Conservation (phyloP, 2,329 filamentous ascomycete species). For the Colletotrichum tofieldiae region DNA sequence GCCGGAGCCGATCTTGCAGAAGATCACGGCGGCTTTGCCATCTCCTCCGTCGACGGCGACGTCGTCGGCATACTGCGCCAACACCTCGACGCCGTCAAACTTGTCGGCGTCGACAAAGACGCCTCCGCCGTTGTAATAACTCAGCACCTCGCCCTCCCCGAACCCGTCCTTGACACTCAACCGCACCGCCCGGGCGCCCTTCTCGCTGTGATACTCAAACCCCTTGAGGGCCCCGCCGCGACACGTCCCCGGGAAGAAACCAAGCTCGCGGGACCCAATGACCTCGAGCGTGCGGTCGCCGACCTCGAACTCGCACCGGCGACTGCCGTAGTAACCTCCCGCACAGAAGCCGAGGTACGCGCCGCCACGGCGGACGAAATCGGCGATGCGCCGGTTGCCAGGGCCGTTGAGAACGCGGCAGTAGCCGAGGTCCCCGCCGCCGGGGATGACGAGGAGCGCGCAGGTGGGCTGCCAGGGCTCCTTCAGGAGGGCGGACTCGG, state of each 20-base stretch:
- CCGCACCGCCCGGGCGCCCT: slow-evolving; percentile 81
- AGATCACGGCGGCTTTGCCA: slow-evolving; percentile 84
- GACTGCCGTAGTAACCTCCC: slow-evolving; percentile 90
- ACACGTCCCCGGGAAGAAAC: slow-evolving; percentile 89
- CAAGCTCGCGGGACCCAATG: slow-evolving; percentile 86
- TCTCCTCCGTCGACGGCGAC: slow-evolving; percentile 83
- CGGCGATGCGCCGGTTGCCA: slow-evolving; percentile 86
- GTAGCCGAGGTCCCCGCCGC: slow-evolving; percentile 94
- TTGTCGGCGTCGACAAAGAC: slow-evolving; percentile 87
- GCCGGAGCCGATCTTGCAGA: slow-evolving; percentile 87
- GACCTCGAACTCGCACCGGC: slow-evolving; percentile 91
- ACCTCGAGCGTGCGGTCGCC: slow-evolving; percentile 84
- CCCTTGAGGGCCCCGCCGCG: slow-evolving; percentile 90
- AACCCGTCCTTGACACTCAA: slow-evolving; percentile 74
- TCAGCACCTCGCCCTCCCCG: slow-evolving; percentile 72
- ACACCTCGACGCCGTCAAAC: slow-evolving; percentile 79
- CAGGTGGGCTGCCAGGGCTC: slow-evolving; percentile 94
- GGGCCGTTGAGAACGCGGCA: slow-evolving; percentile 89
- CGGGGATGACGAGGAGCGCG: slow-evolving; percentile 91
- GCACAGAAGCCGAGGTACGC: slow-evolving; percentile 93
- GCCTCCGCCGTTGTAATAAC: slow-evolving; percentile 96
- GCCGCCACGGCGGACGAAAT: slow-evolving; percentile 89
- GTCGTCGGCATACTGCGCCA: slow-evolving; percentile 84
- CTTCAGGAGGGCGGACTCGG: slow-evolving; percentile 83
- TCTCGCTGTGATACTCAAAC: slow-evolving; percentile 92